Evolutionary conservation across 2,329 filamentous ascomycete species (phyloP).

Genomic region (Ramularia endophylla): DNA sequence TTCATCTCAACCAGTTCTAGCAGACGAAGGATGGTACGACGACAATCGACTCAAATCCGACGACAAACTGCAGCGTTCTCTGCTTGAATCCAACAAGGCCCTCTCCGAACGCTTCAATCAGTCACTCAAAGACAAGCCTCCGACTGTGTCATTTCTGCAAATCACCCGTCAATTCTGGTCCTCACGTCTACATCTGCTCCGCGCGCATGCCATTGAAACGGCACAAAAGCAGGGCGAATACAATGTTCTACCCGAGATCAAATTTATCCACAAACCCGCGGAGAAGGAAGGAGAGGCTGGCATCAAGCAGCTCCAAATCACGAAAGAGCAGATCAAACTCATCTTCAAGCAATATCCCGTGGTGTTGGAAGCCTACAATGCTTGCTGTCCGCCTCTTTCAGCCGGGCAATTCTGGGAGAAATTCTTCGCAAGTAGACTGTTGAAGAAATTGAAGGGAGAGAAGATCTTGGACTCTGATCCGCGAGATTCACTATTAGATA

Average conservation of each 20-base stretch:
- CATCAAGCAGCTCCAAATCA: conserved; percentile 74
- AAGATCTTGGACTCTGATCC: conserved; percentile 72
- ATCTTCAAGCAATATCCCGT: conserved; percentile 92
- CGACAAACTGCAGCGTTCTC: conserved; percentile 75
- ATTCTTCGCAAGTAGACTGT: conserved; percentile 86
- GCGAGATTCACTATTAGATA: conserved; percentile 74
- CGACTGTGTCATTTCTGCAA: conserved; percentile 69
- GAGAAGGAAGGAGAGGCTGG: conserved; percentile 55
- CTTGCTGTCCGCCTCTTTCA: conserved; percentile 61
- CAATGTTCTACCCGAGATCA: conserved; percentile 87
- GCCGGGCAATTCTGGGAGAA: conserved; percentile 86
- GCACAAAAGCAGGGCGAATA: conserved; percentile 84
- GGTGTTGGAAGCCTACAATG: conserved; percentile 82
- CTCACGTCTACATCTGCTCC: conserved; percentile 74
- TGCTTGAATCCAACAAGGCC: conserved; percentile 69
- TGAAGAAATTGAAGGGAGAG: conserved; percentile 88
- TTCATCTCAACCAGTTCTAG: conserved; percentile 34
- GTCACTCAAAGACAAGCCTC: conserved; percentile 73
- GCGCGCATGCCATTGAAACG: conserved; percentile 83
- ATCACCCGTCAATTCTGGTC: conserved; percentile 97
- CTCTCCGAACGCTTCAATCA: conserved; percentile 84
- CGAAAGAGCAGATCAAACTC: conserved; percentile 83
- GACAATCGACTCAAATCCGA: conserved; percentile 72
- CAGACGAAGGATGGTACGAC: conserved; percentile 65
- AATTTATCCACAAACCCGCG: conserved; percentile 37